Conservation (phyloP, 345 rosid species). For the Populus deltoides region DNA sequence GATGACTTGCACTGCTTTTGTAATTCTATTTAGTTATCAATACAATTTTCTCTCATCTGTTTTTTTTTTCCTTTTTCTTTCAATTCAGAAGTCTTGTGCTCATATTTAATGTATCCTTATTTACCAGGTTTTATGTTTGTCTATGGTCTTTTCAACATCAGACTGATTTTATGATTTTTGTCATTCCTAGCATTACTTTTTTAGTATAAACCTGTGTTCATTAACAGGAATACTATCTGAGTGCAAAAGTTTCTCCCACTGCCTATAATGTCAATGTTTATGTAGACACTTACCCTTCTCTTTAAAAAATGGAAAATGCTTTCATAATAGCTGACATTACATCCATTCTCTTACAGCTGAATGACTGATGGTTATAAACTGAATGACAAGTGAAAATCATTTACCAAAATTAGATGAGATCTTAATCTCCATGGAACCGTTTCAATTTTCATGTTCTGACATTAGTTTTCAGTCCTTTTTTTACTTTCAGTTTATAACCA, state of each 20-base stretch:
- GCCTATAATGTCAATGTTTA: not conserved
- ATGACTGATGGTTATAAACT: not conserved
- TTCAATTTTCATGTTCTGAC: not conserved
- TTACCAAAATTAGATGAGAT: not conserved
- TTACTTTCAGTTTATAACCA: not conserved
- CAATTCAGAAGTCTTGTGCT: not conserved
- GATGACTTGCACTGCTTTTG: not conserved
- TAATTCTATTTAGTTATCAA: not conserved
- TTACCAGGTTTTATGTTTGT: not conserved
- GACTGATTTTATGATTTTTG: not conserved
- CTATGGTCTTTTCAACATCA: not conserved
- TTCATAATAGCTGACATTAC: not conserved
- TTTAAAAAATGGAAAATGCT: not conserved
- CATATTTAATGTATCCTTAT: not conserved
- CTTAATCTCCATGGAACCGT: not conserved
- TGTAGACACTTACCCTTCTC: not conserved
- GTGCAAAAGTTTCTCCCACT: not conserved
- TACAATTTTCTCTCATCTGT: not conserved
- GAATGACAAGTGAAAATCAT: not conserved
- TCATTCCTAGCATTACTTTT: not conserved
- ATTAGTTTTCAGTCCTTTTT: not conserved
- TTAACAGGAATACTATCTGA: not conserved
- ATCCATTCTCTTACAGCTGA: not conserved
- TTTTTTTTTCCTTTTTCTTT: not conserved
- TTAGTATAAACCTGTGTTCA: not conserved